Evolutionary conservation across 257 asterid species (phyloP).

Genomic region (Solanum medicagineum): DNA sequence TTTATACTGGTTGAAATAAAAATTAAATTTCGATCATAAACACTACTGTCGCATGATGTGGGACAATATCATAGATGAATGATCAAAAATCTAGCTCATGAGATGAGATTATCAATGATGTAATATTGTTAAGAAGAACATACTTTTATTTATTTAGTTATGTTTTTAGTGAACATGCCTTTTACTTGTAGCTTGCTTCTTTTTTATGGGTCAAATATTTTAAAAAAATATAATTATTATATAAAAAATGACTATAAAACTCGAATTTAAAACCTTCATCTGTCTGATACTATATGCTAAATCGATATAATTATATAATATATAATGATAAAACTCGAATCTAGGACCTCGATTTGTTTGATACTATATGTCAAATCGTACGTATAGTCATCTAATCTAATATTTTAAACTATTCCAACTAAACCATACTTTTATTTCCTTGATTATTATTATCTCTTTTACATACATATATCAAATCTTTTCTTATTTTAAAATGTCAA

Average conservation of each 20-base stretch:
- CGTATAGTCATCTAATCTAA: not conserved
- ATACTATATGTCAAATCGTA: not conserved
- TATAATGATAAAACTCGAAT: not conserved
- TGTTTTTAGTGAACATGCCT: not conserved
- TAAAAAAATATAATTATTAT: not conserved
- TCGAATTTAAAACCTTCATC: not conserved
- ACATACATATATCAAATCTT: not conserved
- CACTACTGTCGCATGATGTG: too few species aligned
- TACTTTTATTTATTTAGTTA: not conserved
- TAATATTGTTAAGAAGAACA: not conserved
- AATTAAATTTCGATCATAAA: too few species aligned
- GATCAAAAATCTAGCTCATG: not conserved
- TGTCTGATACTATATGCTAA: not conserved
- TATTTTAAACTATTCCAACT: not conserved
- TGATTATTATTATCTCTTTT: not conserved
- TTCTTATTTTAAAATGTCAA: not conserved
- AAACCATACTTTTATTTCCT: not conserved
- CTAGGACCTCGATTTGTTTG: too few species aligned
- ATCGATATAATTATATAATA: not conserved
- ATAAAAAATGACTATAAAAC: not conserved
- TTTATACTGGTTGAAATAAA: too few species aligned
- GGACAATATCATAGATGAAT: too few species aligned
- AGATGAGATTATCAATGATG: not conserved
- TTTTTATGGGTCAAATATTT: not conserved
- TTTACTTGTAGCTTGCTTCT: not conserved